These are phyloP conservation scores for Gastroboletus turbinatus DNA, from an alignment of 1,284 basidiomycete species.

Conservation along the genomic window DNA sequence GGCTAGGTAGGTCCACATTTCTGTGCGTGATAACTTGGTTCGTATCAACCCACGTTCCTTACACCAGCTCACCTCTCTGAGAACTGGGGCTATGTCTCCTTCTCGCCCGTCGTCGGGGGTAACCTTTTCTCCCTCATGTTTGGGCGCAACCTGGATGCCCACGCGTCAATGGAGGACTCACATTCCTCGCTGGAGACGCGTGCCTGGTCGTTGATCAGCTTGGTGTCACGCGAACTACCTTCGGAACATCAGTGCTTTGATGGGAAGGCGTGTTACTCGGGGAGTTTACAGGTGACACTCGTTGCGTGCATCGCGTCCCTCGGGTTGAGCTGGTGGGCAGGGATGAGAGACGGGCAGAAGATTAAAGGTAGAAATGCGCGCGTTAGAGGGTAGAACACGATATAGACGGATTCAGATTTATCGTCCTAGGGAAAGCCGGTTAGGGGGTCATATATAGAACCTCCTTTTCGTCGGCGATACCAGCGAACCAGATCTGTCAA, in stretches of 20 bases:
- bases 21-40: background rate
- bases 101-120: slow-evolving; percentile 78
- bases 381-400: background rate
- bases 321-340: slow-evolving; percentile 43
- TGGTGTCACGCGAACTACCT: slow-evolving; percentile 27
- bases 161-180: slow-evolving; percentile 40
- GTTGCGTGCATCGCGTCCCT: slow-evolving; percentile 45
- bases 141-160: slow-evolving; percentile 76
- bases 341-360: slow-evolving; percentile 38
- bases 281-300: slow-evolving; percentile 46
- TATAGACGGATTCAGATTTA: background rate
- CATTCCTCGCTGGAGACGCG: background rate
- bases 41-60: background rate
- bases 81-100: slow-evolving; percentile 82
- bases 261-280: slow-evolving; percentile 47
- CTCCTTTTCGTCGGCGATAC: background rate
- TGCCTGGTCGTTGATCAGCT: slow-evolving; percentile 1
- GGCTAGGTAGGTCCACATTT: slow-evolving; percentile 52
- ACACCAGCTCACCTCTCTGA: slow-evolving; percentile 66
- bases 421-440: background rate
- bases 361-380: background rate
- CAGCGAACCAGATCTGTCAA: no score
- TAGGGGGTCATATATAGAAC: background rate
- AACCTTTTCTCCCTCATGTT: slow-evolving; percentile 87
- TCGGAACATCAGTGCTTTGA: slow-evolving; percentile 44